Base-by-base conservation (phyloP, 2,329 filamentous ascomycete species). In the Aspergillus sp. region DNA sequence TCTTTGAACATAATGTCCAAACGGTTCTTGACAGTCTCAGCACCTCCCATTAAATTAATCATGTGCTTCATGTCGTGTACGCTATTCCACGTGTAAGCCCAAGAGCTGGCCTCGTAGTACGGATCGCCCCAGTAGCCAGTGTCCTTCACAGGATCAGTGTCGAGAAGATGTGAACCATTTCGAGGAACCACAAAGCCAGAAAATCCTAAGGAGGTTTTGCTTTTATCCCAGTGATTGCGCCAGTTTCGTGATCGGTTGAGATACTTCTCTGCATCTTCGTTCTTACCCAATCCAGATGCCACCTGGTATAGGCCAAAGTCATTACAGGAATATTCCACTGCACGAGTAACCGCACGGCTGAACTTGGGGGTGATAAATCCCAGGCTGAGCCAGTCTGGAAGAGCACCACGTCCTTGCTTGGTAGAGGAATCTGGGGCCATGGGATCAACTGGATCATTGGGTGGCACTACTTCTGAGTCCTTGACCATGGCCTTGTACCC, bases 141-240 rank as follows among this genome's bases (percentile, higher is more conserved):
- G 50, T 82, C 84, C 27, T 61, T 65, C 11, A 82, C 42, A 41
- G 81, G 66, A 61, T 77, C 61, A 8, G 65, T 60, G 7, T 69
- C 58, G 51, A 83, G 80, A 5, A 69, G 70, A 1, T 74, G 71
- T 12, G 70, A 66, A 9, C 67, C 50, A 43, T 68, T 64, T n/a
- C 80, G 73, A 0, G 85, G 84, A 0, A 82, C 82, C 5, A 88
- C 66, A 58, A 88, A 88, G 0, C 84, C 84, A 0, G 67, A 74
- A 62, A 84, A 85, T 4, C 75, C 77, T 0, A 83, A 70, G 0
- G 79, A 78, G 1, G 68, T 70, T 36, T 79, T 73, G 37, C 77
- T 60, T 0, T 74, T 58, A 58, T 87, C 82, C 83, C 82, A 88
- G 51, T 87, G 83, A 56, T 86, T 86, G 11, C 80, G 74, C 85